Base-by-base conservation (phyloP, 768 basidiomycete genomes). In the Lentinula raphanica region DNA sequence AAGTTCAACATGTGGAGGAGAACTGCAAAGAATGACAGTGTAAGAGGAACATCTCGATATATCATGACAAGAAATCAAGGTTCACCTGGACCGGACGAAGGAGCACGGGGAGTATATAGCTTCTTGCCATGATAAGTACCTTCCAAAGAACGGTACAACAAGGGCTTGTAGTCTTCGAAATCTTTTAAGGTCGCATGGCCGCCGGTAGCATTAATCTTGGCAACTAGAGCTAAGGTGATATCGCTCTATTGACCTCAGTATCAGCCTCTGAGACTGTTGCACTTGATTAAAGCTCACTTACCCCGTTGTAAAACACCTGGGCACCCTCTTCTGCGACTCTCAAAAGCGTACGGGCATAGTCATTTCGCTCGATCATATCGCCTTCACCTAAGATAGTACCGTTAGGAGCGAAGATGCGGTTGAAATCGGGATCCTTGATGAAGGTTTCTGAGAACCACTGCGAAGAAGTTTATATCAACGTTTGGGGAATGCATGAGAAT, bases 1-100 rank as follows among this genome's bases (percentile, higher is more conserved):
- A 85, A 65, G 64, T 89, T 89, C 32, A 90, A 71, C 69, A 89
- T 80, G 62, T 83, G 80, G 50, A 88, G 72, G 48, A 90, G 69
- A 21, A 85, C 82, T 54, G 15, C 8, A 9, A 36, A 23, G 29
- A 13, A 13, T n/a, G 29, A 1, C n/a, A 17, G 13, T 8, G 8
- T 28, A 8, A 23, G 42, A 21, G 8, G 13, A 35, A 13, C 7
- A 3, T 23, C 21, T 3, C 23, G 11, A 11, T 3, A 9, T 12
- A 3, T n/a, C n/a, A n/a, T n/a, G 21, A 9, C 9, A 25, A 49
- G 49, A 23, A 29, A 7, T n/a, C 6, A 9, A 25, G 51, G 19
- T 42, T n/a, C 3, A 32, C 32, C 17, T 29, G 56, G 80, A 1
- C 88, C 87, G 8, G 80, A 80, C n/a, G 83, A 81, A 3, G 88